These are phyloP conservation scores for Scutellaria minor DNA, from an alignment of 257 asterid species.

Conservation along the genomic window DNA sequence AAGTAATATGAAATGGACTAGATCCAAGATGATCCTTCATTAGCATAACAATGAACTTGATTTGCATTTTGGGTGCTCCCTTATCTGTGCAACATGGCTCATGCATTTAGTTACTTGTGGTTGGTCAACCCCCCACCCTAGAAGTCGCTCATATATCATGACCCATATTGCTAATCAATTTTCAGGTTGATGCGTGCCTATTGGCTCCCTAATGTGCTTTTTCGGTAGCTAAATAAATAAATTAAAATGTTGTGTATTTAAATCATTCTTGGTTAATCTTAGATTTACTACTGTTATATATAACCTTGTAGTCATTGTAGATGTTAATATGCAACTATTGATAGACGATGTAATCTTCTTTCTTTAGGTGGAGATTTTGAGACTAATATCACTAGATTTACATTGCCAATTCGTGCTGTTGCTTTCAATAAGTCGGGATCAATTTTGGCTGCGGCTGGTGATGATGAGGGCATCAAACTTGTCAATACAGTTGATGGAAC, in stretches of 20 bases:
- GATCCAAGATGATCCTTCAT: background rate
- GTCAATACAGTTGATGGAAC: slow-evolving; percentile 92
- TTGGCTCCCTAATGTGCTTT: background rate
- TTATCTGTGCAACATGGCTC: background rate
- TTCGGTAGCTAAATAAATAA: too few species aligned
- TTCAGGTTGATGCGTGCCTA: slow-evolving; percentile 3
- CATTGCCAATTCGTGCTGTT: slow-evolving; percentile 83
- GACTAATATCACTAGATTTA: slow-evolving; percentile 91
- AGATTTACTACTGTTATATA: slow-evolving; percentile 1
- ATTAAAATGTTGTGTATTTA: background rate
- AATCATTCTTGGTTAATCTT: background rate
- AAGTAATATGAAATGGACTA: slow-evolving; percentile 12
- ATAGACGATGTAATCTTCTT: slow-evolving; percentile 10
- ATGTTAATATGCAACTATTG: background rate
- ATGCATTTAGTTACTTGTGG: background rate
- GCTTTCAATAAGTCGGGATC: slow-evolving; percentile 91
- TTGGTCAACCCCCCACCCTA: background rate
- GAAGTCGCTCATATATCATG: background rate
- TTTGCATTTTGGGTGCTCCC: slow-evolving; percentile 11
- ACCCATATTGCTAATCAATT: background rate
- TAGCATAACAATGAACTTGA: background rate
- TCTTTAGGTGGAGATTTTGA: slow-evolving; percentile 88
- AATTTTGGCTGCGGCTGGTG: slow-evolving; percentile 97
- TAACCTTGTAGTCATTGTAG: background rate
- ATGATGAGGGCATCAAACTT: slow-evolving; percentile 94